These are phyloP conservation scores for Mycena galericulata DNA, from an alignment of 768 basidiomycete genomes.

Conservation along the genomic window DNA sequence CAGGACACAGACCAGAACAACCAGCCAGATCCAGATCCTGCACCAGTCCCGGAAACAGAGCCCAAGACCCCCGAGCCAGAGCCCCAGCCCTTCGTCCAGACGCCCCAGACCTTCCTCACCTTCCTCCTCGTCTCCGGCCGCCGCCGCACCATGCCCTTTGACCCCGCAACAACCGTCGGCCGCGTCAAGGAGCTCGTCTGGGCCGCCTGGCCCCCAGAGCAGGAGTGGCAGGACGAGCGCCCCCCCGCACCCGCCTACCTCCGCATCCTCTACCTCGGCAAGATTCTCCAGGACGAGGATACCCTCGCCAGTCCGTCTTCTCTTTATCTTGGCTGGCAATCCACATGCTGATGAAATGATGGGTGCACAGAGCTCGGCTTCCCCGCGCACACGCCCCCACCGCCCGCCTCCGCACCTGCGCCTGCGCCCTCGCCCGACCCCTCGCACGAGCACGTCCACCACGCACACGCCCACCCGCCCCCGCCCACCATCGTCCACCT, in stretches of 20 bases:
- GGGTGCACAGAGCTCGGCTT: slow-evolving; percentile 54
- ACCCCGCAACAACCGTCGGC: slow-evolving; percentile 79
- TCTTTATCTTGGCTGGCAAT: neutral
- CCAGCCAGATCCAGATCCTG: neutral
- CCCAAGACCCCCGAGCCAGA: neutral
- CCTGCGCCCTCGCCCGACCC: neutral
- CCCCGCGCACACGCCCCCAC: slow-evolving; percentile 49
- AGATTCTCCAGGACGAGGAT: slow-evolving; percentile 88
- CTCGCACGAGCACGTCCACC: no score
- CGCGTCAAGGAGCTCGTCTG: slow-evolving; percentile 87
- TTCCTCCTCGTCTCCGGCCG: slow-evolving; percentile 80
- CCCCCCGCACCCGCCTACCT: slow-evolving; percentile 84
- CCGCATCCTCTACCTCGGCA: slow-evolving; percentile 80
- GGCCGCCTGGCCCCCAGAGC: slow-evolving; percentile 75
- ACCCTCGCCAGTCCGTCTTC: slow-evolving; percentile 69
- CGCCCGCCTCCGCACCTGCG: slow-evolving; percentile 38
- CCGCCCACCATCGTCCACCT: slow-evolving; percentile 79
- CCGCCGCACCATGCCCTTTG: slow-evolving; percentile 78
- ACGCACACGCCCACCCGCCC: no score
- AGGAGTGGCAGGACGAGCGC: slow-evolving; percentile 84
- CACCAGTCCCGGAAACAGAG: neutral
- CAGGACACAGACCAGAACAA: no score
- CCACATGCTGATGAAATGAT: no score
- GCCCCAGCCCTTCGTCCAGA: slow-evolving; percentile 58
- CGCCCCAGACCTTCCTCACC: slow-evolving; percentile 72